Conservation (phyloP, 2,329 filamentous ascomycete genomes). For the Monosporascus sp. region DNA sequence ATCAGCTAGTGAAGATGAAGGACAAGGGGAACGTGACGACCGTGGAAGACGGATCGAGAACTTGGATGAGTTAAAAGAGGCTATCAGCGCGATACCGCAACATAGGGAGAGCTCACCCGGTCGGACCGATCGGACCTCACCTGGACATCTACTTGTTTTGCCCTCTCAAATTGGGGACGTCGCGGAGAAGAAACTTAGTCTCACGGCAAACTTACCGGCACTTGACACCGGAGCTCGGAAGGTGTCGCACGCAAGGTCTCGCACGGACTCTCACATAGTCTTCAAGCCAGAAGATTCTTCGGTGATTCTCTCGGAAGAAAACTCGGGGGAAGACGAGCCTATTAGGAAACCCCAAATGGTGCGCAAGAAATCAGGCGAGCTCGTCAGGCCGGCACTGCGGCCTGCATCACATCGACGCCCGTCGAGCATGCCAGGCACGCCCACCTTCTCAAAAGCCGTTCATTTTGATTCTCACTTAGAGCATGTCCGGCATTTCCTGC, state of each 20-base stretch:
- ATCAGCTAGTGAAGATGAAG: slow-evolving; percentile 82
- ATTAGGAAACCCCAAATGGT: slow-evolving; percentile 80
- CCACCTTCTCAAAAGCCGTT: slow-evolving; percentile 93
- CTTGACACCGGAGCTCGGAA: slow-evolving; percentile 36
- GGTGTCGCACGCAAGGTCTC: slow-evolving; percentile 46
- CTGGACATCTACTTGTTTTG: slow-evolving; percentile 30
- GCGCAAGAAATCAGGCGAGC: slow-evolving; percentile 95
- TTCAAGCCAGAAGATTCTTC: slow-evolving; percentile 44
- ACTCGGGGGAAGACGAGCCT: slow-evolving; percentile 51
- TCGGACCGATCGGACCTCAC: slow-evolving; percentile 29
- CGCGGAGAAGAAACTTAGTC: slow-evolving; percentile 37
- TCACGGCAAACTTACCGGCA: slow-evolving; percentile 38
- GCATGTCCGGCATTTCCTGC: slow-evolving; percentile 91
- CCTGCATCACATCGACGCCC: slow-evolving; percentile 74
- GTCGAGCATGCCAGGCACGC: slow-evolving; percentile 95
- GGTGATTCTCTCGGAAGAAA: slow-evolving; percentile 53
- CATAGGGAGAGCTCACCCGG: slow-evolving; percentile 53
- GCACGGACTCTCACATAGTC: slow-evolving; percentile 48
- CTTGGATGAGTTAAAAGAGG: slow-evolving; percentile 69
- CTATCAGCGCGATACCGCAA: slow-evolving; percentile 73
- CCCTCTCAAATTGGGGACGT: slow-evolving; percentile 28
- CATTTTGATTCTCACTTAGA: slow-evolving; percentile 97
- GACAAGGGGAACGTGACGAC: slow-evolving; percentile 32
- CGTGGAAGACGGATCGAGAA: slow-evolving; percentile 46
- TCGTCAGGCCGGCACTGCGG: slow-evolving; percentile 87